Evolutionary conservation across 2,329 filamentous ascomycete genomes (phyloP).

Genomic region (Xylariaceae sp.): DNA sequence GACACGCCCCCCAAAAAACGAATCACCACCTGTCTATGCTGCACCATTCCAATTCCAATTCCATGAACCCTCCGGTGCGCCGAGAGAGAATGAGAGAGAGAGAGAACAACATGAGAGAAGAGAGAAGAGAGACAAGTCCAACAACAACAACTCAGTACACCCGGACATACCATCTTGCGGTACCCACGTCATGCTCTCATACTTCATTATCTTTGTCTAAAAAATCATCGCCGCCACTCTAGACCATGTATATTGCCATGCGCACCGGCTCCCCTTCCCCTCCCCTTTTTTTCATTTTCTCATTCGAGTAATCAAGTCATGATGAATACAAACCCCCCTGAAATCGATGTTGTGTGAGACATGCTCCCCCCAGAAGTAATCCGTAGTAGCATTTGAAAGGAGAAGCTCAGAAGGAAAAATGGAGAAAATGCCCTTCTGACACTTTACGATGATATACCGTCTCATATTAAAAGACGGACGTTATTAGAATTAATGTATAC

Average conservation of each 20-base stretch:
- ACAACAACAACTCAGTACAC: neutral
- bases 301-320: conserved; percentile 10
- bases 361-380: neutral
- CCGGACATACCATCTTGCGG: neutral
- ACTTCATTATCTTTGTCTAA: conserved; percentile 2
- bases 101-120: conserved; percentile 3
- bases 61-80: conserved; percentile 3
- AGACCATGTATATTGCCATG: conserved; percentile 10
- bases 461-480: conserved; percentile 4
- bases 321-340: neutral
- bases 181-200: conserved; percentile 1
- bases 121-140: conserved; percentile 5
- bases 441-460: conserved; percentile 2
- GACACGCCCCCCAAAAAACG: neutral
- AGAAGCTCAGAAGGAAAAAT: neutral
- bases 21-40: conserved; percentile 9
- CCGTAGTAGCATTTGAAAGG: neutral
- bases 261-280: neutral
- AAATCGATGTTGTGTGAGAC: conserved; percentile 11
- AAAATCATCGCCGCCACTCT: conserved; percentile 9
- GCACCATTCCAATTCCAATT: conserved; percentile 1
- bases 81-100: conserved; percentile 1
- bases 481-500: neutral
- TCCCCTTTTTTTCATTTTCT: neutral
- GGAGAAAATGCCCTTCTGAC: neutral